A percentile compares a stretch with the other conserved stretches of the same genome.
Evolutionary conservation across 164 flowering plant genomes (phyloP).

Genomic region (Stephania japonica): DNA sequence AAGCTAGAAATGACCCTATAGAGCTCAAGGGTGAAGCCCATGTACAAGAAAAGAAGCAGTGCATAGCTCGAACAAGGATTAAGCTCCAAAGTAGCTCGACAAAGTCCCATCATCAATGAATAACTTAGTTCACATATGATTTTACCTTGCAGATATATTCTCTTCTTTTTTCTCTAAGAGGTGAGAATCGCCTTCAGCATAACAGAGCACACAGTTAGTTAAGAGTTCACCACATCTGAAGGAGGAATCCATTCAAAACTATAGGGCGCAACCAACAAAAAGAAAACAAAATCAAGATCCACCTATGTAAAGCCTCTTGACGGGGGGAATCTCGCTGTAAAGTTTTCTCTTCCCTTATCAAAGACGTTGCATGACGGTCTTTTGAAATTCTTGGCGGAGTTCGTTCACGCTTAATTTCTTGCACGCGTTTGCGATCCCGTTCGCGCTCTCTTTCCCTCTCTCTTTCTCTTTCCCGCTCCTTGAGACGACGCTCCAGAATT

Average conservation of each 20-base stretch:
- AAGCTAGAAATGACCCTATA: constrained; percentile 12
- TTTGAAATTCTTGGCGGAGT: constrained; percentile 62
- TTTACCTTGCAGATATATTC: constrained; percentile 99
- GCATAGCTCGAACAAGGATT: background rate
- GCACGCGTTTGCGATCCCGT: constrained; percentile 54
- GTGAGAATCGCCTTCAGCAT: constrained; percentile 97
- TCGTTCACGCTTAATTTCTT: constrained; percentile 61
- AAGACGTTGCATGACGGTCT: constrained; percentile 61
- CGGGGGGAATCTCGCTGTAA: constrained; percentile 61
- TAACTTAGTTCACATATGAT: constrained; percentile 30
- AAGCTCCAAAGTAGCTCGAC: constrained; percentile 17
- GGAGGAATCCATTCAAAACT: constrained; percentile 51
- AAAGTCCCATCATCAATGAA: constrained; percentile 23
- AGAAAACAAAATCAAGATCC: constrained; percentile 50
- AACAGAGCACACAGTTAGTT: constrained; percentile 83
- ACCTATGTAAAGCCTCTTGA: constrained; percentile 79
- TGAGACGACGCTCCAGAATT: constrained; percentile 30
- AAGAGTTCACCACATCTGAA: constrained; percentile 40
- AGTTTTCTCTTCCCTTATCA: constrained; percentile 46
- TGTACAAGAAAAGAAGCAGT: background rate
- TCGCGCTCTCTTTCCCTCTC: constrained; percentile 36
- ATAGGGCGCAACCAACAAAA: constrained; percentile 32
- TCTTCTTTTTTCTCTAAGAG: constrained; percentile 88
- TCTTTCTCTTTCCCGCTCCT: constrained; percentile 39
- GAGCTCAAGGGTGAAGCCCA: background rate